Evolutionary conservation across 208 protist species (phyloP).

Genomic region (Tetramitus jugosus): DNA sequence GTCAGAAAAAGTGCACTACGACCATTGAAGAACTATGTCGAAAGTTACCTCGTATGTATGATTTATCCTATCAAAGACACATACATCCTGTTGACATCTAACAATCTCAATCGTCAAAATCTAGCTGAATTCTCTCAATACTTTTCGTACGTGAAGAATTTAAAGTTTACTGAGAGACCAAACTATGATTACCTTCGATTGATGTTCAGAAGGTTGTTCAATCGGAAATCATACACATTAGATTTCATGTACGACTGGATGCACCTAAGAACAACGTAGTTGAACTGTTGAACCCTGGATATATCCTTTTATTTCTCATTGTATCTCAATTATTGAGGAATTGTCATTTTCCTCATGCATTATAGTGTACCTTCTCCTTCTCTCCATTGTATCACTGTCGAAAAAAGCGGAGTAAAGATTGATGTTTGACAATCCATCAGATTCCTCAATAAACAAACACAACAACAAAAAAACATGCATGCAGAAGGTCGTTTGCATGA

Average conservation of each 20-base stretch:
- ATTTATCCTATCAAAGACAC: not conserved
- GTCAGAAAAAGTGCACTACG: constrained; percentile 90
- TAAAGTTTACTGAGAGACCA: not conserved
- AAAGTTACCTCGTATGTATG: constrained; percentile 13
- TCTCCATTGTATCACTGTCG: no score
- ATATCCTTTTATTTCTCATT: no score
- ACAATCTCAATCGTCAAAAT: not conserved
- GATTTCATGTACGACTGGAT: constrained; percentile 16
- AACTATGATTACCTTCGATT: constrained; percentile 5
- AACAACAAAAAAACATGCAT: no score
- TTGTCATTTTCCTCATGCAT: no score
- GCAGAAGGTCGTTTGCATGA: no score
- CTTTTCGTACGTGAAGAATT: not conserved
- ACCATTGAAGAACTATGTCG: constrained; percentile 89
- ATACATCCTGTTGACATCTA: not conserved
- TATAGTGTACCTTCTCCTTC: no score
- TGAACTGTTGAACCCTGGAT: no score
- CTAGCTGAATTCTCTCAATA: not conserved
- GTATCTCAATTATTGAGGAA: no score
- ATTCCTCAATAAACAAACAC: no score
- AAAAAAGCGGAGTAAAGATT: no score
- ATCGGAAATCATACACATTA: not conserved
- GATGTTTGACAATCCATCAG: no score
- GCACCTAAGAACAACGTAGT: not conserved
- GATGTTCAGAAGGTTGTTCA: constrained; percentile 1